Base-by-base conservation (phyloP, 176 grass and related monocot genomes). In the Oryza officinalis region DNA sequence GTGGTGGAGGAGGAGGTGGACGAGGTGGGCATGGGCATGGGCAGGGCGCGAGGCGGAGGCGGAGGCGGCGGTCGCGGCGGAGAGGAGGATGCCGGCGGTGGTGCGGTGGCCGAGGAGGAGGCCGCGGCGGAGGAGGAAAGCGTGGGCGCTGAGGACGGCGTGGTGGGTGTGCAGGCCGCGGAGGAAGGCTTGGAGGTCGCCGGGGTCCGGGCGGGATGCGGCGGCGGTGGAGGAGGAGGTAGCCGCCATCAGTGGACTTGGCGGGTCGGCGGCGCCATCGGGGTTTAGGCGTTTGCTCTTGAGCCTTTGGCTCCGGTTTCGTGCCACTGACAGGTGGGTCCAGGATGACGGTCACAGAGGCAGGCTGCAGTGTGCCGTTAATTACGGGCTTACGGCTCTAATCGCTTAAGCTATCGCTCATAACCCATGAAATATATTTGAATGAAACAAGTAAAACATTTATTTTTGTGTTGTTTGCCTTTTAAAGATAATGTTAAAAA, bases 101-200 rank as follows among this genome's bases (percentile, higher is more conserved):
- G 80, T 79, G 13, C 80, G 86, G 83, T 85, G 67, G 67, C 86
- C 82, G 23, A 81, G 68, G 67, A 92, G 83, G 74, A 86, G 83
- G 72, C 72, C 78, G 66, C 75, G 75, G 77, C 63, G 80, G 61
- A 87, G 80, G 80, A 90, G 89, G 69, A 87, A 86, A 17, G 76
- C 84, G 84, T 86, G 84, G 37, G 69, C 63, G 30, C 59, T 15
- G 61, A 83, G 84, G 20, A 88, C 83, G 41, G 71, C 81, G 70
- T 63, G 60, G 82, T 82, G 82, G 44, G 76, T 46, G 33, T 67
- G 86, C 27, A 88, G 18, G 67, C 80, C 65, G 80, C 43, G 65
- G 52, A 75, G 86, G 87, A 82, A 44, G 47, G 61, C 43, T 49
- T 68, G 83, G 47, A 84, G 82, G 82, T 82, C 77, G 69, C 41